These are phyloP conservation scores for Sclerotinia spermophila DNA, from an alignment of 2,329 filamentous ascomycete species.

Conservation along the genomic window DNA sequence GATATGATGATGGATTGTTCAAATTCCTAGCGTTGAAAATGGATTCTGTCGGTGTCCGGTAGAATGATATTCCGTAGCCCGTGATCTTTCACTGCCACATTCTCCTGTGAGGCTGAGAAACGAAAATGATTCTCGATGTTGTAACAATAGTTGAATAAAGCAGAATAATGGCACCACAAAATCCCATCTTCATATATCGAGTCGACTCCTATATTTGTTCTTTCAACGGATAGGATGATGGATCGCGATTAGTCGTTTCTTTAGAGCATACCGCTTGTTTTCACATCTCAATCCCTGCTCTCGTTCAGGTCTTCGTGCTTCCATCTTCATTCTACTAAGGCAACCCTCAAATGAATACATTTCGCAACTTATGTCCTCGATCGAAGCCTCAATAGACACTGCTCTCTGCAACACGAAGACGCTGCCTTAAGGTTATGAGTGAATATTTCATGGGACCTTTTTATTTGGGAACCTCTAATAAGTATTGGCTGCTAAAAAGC, in stretches of 20 bases:
- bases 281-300: background rate
- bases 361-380: background rate
- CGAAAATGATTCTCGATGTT: no score
- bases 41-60: background rate
- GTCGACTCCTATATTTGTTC: no score
- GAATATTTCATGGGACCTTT: background rate
- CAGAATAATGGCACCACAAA: no score
- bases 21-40: constrained; percentile 14
- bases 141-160: no score
- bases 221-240: background rate
- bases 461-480: background rate
- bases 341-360: background rate
- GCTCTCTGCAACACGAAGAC: background rate
- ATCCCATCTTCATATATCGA: background rate
- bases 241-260: background rate
- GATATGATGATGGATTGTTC: constrained; percentile 16
- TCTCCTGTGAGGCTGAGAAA: no score
- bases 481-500: background rate
- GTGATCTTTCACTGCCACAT: background rate
- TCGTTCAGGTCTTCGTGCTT: background rate
- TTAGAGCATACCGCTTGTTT: background rate
- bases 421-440: background rate
- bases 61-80: background rate
- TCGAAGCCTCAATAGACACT: background rate
- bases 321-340: background rate